Conservation (phyloP, 202 grass and related monocot species). For the Cymbopogon flexuosus region DNA sequence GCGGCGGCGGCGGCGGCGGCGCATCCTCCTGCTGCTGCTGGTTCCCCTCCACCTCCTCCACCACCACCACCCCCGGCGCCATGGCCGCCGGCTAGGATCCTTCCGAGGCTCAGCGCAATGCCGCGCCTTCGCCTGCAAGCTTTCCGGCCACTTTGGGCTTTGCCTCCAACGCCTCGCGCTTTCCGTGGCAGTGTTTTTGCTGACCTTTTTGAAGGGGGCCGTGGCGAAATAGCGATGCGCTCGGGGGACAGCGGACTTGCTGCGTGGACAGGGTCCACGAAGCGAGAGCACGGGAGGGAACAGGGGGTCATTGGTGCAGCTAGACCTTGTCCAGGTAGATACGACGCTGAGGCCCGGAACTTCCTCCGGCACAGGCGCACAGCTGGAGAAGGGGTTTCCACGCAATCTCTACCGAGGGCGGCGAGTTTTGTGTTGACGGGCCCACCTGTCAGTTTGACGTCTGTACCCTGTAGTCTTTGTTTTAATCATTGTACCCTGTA, state of each 20-base stretch:
- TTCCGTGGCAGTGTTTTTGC: slow-evolving; percentile 10
- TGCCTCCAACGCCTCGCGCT: slow-evolving; percentile 10
- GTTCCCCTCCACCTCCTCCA: not conserved
- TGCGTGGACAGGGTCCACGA: slow-evolving; percentile 1
- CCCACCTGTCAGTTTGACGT: not conserved
- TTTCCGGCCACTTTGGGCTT: not conserved
- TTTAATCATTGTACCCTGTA: not conserved
- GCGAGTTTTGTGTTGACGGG: not conserved
- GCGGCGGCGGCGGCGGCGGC: slow-evolving; percentile 9
- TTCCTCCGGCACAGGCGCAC: not conserved
- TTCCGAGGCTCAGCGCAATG: not conserved
- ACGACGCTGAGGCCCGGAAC: not conserved
- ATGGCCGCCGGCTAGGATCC: not conserved
- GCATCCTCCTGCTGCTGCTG: not conserved
- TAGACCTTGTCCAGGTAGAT: not conserved
- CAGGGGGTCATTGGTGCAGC: not conserved
- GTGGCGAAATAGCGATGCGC: not conserved
- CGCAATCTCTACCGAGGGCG: not conserved
- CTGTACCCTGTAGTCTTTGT: not conserved
- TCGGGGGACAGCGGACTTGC: not conserved
- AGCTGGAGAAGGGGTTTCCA: not conserved
- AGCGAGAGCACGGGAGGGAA: slow-evolving; percentile 10
- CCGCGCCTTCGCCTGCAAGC: slow-evolving; percentile 27
- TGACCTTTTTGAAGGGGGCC: slow-evolving; percentile 26
- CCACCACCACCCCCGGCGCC: not conserved